These are phyloP conservation scores for Candida ponderosae DNA, from an alignment of 805 yeast species.

Conservation along the genomic window DNA sequence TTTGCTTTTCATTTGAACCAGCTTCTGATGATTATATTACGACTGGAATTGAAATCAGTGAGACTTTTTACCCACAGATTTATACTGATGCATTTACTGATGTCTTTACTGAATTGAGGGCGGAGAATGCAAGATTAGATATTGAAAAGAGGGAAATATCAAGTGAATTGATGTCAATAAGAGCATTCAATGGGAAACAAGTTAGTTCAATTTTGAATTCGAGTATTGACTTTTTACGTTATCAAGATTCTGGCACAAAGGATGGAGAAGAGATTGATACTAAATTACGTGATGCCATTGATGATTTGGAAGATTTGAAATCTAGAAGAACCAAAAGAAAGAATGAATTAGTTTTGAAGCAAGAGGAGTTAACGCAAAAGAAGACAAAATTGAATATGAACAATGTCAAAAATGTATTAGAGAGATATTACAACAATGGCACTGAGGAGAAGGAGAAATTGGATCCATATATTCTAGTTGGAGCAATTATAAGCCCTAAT, in stretches of 20 bases:
- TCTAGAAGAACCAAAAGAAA: constrained; percentile 5
- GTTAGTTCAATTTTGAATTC: constrained; percentile 18
- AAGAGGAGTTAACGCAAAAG: constrained; percentile 8
- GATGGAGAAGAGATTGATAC: neutral
- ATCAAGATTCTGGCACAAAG: constrained; percentile 1
- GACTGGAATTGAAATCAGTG: constrained; percentile 21
- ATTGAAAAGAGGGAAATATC: constrained; percentile 11
- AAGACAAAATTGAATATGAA: constrained; percentile 12
- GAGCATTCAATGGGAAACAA: constrained; percentile 25
- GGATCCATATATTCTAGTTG: constrained; percentile 32
- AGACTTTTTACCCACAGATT: constrained; percentile 31
- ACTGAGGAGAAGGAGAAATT: constrained; percentile 7
- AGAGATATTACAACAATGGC: too few relatives aligned
- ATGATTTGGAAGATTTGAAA: constrained; percentile 13
- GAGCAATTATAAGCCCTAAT: constrained; percentile 25
- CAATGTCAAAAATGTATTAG: constrained; percentile 20
- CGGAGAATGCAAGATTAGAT: constrained; percentile 1
- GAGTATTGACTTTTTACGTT: constrained; percentile 17
- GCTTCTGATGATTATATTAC: constrained; percentile 3
- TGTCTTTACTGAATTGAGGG: constrained; percentile 4
- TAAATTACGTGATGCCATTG: constrained; percentile 8
- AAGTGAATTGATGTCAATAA: constrained; percentile 15
- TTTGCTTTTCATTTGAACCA: constrained; percentile 25
- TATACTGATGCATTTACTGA: constrained; percentile 22
- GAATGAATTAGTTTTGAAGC: constrained; percentile 3